Base-by-base conservation (phyloP, 371 early-diverging fungal genomes). In the Funneliformis caledonium region DNA sequence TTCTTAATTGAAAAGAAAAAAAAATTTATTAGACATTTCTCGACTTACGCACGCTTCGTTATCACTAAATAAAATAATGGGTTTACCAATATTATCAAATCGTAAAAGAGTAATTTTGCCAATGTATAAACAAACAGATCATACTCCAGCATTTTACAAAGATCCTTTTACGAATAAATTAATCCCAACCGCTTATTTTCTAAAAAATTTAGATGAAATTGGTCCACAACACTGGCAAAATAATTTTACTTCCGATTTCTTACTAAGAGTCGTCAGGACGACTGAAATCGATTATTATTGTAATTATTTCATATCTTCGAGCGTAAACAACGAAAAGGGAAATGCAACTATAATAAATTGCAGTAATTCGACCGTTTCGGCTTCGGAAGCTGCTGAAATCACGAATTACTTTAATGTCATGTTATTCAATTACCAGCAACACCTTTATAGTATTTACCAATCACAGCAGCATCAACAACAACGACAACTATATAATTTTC, bases 191-290 rank as follows among this genome's bases (percentile, higher is more conserved):
- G 48, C 22, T 31, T 77, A 77, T 33, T 77, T 77, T 77, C 26
- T 77, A 2, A 65, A 65, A n/a, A 67, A 77, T 47, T 37, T 77
- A n/a, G 78, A 77, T 62, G 67, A 65, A 9, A 65, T 77, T 14
- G 78, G 78, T 26, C 78, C 78, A 1, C 61, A 42, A 4, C 62
- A 77, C 19, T 77, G 78, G 78, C 45, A 65, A 9, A 77, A 77
- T 8, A 19, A 31, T 4, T 2, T 7, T 8, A 9, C 78, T 1
- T 45, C 78, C 1, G 78, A 77, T 65, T 65, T 67, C 16, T 14
- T 48, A 31, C 37, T 77, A 33, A 50, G 33, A 26, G 45, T 77
- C 37, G 67, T 77, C 37, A 65, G 67, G 43, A 42, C 45, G 37
- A 31, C 37, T 52, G 52, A 74, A 4, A 45, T 59, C 42, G 75